A percentile compares a stretch with the other conserved stretches of the same genome.
phyloP scores from a whole-genome alignment of 495 filamentous ascomycete genomes.

The Lepraria neglecta region DNA sequence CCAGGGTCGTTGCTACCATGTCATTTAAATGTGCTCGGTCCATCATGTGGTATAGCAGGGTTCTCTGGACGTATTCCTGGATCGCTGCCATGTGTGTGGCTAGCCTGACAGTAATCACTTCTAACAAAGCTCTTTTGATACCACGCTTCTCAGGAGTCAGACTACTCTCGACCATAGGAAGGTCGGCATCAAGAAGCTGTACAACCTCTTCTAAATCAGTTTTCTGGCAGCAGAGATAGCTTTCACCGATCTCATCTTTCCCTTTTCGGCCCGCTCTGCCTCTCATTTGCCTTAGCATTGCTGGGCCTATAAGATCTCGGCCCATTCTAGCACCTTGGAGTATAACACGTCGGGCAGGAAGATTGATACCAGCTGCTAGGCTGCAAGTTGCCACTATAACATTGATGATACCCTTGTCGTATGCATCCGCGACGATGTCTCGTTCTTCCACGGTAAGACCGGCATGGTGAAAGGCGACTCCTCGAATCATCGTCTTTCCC shows the following conservation, averaged over 20 bases:
- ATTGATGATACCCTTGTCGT: constrained; percentile 62
- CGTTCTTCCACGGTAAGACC: constrained; percentile 77
- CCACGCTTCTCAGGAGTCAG: constrained; percentile 62
- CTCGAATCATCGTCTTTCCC: constrained; percentile 55
- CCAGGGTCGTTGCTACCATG: constrained; percentile 51
- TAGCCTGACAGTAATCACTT: constrained; percentile 65
- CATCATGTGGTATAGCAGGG: constrained; percentile 54
- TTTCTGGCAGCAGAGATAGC: constrained; percentile 68
- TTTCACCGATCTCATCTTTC: constrained; percentile 75
- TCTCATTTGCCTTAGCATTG: constrained; percentile 81
- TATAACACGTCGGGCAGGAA: constrained; percentile 69
- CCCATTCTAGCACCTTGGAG: constrained; percentile 77
- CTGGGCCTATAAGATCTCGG: constrained; percentile 65
- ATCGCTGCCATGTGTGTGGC: constrained; percentile 63
- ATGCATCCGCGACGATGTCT: constrained; percentile 65
- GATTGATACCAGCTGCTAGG: constrained; percentile 79
- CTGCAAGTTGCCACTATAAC: constrained; percentile 77
- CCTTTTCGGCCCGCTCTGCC: constrained; percentile 78
- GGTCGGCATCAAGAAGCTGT: constrained; percentile 64
- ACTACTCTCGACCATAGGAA: constrained; percentile 65
- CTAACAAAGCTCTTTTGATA: constrained; percentile 67
- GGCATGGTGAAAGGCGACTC: constrained; percentile 77
- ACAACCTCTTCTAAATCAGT: constrained; percentile 64
- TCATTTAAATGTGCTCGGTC: constrained; percentile 38
- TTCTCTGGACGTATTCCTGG: constrained; percentile 63